These are phyloP conservation scores for Erodium trifolium DNA, from an alignment of 441 rosid species.

Conservation along the genomic window DNA sequence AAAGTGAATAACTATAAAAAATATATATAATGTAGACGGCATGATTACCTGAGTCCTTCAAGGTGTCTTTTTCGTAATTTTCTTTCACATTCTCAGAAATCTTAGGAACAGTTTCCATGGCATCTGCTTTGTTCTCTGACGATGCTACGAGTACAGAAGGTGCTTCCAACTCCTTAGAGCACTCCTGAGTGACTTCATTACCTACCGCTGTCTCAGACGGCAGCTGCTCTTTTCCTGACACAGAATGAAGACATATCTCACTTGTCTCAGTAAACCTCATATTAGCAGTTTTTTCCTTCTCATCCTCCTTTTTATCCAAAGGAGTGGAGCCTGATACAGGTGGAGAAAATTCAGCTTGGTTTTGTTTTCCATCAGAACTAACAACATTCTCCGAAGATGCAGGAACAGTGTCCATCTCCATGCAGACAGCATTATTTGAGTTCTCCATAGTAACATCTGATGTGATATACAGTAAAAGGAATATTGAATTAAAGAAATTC, in stretches of 20 bases:
- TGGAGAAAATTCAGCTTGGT: slow-evolving; percentile 29
- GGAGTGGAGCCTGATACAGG: slow-evolving; percentile 18
- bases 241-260: slow-evolving; percentile 26
- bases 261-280: slow-evolving; percentile 23
- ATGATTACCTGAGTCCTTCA: slow-evolving; percentile 39
- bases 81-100: slow-evolving; percentile 29
- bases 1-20: no score
- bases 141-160: slow-evolving; percentile 27
- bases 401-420: slow-evolving; percentile 20
- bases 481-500: slow-evolving; percentile 9
- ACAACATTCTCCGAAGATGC: slow-evolving; percentile 20
- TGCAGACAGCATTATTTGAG: slow-evolving; percentile 21
- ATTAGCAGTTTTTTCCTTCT: slow-evolving; percentile 21
- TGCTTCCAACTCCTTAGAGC: slow-evolving; percentile 24
- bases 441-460: slow-evolving; percentile 11
- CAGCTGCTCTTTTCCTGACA: slow-evolving; percentile 22
- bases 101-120: slow-evolving; percentile 24
- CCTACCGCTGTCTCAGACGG: slow-evolving; percentile 19
- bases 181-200: slow-evolving; percentile 25
- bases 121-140: slow-evolving; percentile 24
- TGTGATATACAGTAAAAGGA: slow-evolving; percentile 6
- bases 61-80: slow-evolving; percentile 26
- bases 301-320: slow-evolving; percentile 15
- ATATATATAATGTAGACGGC: background rate
- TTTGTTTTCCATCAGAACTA: slow-evolving; percentile 24